Conservation (phyloP, 139 green algal species). For the Prasinococcaceae sp. region DNA sequence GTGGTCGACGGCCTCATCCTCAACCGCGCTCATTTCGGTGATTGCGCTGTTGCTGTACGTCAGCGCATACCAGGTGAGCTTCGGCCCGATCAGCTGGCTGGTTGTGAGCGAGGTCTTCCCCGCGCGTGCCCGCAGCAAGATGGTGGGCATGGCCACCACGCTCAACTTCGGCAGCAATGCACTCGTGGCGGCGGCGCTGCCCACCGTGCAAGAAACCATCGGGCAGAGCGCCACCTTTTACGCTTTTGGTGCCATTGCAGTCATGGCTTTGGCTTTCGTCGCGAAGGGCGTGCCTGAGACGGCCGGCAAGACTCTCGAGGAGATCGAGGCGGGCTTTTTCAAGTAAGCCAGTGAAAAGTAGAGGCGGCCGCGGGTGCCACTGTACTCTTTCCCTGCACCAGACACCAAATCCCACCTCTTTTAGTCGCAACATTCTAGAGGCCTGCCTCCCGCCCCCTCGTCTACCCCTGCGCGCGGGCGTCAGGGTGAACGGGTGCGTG, state of each 20-base stretch:
- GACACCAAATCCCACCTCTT: too few relatives aligned
- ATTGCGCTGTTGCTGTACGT: constrained; percentile 73
- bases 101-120: constrained; percentile 83
- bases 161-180: constrained; percentile 84
- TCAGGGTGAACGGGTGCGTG: too few relatives aligned
- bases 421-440: too few relatives aligned
- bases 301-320: constrained; percentile 77
- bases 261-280: constrained; percentile 48
- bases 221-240: constrained; percentile 53
- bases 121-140: constrained; percentile 47
- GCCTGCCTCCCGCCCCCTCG: too few relatives aligned
- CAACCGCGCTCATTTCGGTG: constrained; percentile 40
- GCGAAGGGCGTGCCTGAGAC: constrained; percentile 72
- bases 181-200: constrained; percentile 39
- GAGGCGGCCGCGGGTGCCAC: too few relatives aligned
- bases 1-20: not conserved
- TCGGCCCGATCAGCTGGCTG: constrained; percentile 82
- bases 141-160: constrained; percentile 66
- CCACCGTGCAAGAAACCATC: constrained; percentile 38
- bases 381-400: too few relatives aligned
- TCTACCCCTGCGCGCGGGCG: too few relatives aligned
- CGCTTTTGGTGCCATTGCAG: constrained; percentile 51
- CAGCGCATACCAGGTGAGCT: constrained; percentile 68
- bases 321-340: constrained; percentile 58
- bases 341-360: not conserved